Base-by-base conservation (phyloP, 23 red algal species). In the Gracilaria gracilis region DNA sequence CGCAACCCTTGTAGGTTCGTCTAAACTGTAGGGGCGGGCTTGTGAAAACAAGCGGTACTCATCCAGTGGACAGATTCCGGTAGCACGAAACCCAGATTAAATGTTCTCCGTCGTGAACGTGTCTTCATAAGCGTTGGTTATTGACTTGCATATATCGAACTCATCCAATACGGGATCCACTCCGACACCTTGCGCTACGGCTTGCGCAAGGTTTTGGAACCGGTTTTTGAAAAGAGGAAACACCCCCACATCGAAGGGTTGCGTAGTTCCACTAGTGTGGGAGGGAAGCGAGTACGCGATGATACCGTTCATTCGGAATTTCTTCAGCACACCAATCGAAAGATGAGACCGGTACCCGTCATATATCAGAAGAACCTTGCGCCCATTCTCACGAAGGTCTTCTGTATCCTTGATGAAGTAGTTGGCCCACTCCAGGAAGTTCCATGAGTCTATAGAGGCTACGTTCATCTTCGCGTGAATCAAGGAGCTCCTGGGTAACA, bases 301-400 rank as follows among this genome's bases (percentile, higher is more conserved):
- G 17, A 81, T 81, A 0, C 77, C 77, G 57, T 3, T 16, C 37
- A n/a, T 0, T 8, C 48, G 0, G 12, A 81, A 50, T 0, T 14
- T 81, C n/a, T 34, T 28, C 11, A 81, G 49, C 77, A 57, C 77
- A 57, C 13, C 0, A n/a, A 57, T n/a, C 16, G 37, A 20, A 34
- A 85, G 21, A 71, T 85, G 46, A n/a, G n/a, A n/a, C n/a, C n/a
- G n/a, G n/a, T n/a, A n/a, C n/a, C n/a, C n/a, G n/a, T n/a, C n/a
- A n/a, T 85, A 85, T 51, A 85, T 29, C 16, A 85, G 81, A 0
- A 85, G 48, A 85, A 69, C 0, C 34, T 67, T 85, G 0, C 62
- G 0, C 0, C 59, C 5, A 6, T 51, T 67, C 29, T 9, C 19
- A 14, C 57, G 35, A 14, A 3, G 36, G 21, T 66, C 62, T 31